Evolutionary conservation across 2,329 filamentous ascomycete species (phyloP).

Genomic region (Aspergillus alliaceus): DNA sequence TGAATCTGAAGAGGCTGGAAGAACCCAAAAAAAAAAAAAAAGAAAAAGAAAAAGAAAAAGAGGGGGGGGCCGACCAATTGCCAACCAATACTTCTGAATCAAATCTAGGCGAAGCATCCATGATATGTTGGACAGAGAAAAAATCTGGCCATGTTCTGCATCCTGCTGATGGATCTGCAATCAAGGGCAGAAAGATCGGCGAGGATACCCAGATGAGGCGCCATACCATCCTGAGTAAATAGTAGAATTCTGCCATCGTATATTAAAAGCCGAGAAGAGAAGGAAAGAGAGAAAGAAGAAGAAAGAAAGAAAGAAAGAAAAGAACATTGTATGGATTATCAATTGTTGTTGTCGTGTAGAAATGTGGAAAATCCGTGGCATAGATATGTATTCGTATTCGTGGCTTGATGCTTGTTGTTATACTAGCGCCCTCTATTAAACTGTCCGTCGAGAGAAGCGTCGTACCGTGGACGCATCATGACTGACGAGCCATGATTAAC

Average conservation of each 20-base stretch:
- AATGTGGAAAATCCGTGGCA: too few relatives aligned
- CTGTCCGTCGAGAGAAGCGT: too few relatives aligned
- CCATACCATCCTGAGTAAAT: not conserved
- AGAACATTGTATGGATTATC: too few relatives aligned
- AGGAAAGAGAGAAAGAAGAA: not conserved
- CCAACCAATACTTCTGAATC: too few relatives aligned
- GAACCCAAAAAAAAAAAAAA: not conserved
- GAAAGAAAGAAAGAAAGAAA: not conserved
- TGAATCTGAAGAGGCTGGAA: too few relatives aligned
- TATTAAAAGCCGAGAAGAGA: too few relatives aligned
- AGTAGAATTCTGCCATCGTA: too few relatives aligned
- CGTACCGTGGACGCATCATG: not conserved
- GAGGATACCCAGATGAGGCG: not conserved
- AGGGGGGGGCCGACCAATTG: not conserved
- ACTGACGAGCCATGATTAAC: not conserved
- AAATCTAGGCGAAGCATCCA: not conserved
- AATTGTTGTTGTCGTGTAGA: too few relatives aligned
- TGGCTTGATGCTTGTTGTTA: not conserved
- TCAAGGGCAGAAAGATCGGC: not conserved
- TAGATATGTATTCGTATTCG: not conserved
- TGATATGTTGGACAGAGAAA: not conserved
- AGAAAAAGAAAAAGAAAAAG: not conserved
- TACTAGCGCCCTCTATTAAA: not conserved
- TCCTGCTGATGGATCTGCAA: slow-evolving; percentile 1
- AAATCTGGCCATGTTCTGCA: not conserved